Conservation (phyloP, 2,329 filamentous ascomycete genomes). For the Thermomyces lanuginosus region DNA sequence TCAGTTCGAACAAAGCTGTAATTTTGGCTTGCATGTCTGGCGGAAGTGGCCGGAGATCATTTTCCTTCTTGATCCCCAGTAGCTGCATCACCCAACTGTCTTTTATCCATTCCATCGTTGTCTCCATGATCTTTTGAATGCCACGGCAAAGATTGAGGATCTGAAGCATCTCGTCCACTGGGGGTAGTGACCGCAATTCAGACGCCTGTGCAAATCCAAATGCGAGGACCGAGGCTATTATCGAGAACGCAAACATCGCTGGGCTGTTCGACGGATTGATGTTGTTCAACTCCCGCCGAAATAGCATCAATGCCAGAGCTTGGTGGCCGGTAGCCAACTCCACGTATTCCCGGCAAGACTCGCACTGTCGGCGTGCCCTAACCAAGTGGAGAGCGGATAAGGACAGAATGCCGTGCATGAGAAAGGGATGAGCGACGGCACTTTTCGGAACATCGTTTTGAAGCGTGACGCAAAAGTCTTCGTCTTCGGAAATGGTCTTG, state of each 20-base stretch:
- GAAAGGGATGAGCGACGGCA: constrained; percentile 11
- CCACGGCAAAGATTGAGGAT: constrained; percentile 15
- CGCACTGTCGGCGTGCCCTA: constrained; percentile 11
- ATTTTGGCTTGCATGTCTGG: constrained; percentile 9
- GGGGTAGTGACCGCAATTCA: constrained; percentile 8
- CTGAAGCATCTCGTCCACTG: constrained; percentile 12
- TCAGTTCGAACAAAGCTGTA: constrained; percentile 5
- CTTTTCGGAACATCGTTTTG: constrained; percentile 11
- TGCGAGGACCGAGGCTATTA: constrained; percentile 15
- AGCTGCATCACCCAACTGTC: constrained; percentile 8
- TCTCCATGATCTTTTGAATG: constrained; percentile 12
- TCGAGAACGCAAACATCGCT: constrained; percentile 18
- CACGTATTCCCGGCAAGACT: constrained; percentile 11
- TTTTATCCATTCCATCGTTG: constrained; percentile 10
- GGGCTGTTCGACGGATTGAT: constrained; percentile 16
- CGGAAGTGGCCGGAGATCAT: constrained; percentile 8
- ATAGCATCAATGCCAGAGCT: constrained; percentile 12
- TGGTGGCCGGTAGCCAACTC: constrained; percentile 16
- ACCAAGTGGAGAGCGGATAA: constrained; percentile 13
- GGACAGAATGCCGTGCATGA: constrained; percentile 14
- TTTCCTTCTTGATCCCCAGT: constrained; percentile 4
- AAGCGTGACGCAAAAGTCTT: constrained; percentile 10
- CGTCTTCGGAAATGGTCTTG: constrained; percentile 10
- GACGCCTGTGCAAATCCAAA: constrained; percentile 13
- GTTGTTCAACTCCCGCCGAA: constrained; percentile 11